Conservation (phyloP, 1,284 basidiomycete species). For the Tylopilus sp. region DNA sequence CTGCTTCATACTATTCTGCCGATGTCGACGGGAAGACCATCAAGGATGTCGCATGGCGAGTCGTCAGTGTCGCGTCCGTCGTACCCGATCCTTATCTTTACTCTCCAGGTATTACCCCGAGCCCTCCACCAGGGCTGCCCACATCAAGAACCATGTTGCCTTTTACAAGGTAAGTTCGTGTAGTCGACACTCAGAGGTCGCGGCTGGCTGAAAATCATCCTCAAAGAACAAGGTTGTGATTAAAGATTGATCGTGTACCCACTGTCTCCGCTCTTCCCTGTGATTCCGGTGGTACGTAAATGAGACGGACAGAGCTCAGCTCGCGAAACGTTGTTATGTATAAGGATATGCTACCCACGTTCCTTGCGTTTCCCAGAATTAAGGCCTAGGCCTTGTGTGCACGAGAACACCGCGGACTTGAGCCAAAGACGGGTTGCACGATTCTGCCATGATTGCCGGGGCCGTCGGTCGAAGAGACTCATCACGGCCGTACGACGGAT, state of each 20-base stretch:
- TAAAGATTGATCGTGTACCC: constrained; percentile 9
- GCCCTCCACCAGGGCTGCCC: constrained; percentile 47
- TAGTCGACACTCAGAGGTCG: not conserved
- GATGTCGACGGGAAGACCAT: constrained; percentile 45
- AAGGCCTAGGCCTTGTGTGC: not conserved
- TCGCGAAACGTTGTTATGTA: not conserved
- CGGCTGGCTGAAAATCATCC: not conserved
- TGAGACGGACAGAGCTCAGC: too few species aligned
- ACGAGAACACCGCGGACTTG: constrained; percentile 1
- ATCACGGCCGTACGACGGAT: not conserved
- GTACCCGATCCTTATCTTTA: constrained; percentile 1
- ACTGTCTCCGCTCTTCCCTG: not conserved
- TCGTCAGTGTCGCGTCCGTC: not conserved
- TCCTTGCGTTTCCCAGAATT: not conserved
- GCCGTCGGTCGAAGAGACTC: not conserved
- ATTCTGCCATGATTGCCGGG: not conserved
- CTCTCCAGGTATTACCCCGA: constrained; percentile 56
- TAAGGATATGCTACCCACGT: not conserved
- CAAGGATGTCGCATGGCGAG: constrained; percentile 61
- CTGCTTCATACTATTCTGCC: constrained; percentile 59
- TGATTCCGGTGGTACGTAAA: not conserved
- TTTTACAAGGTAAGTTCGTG: constrained; percentile 55
- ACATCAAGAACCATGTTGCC: constrained; percentile 58
- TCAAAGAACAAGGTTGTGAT: constrained; percentile 23
- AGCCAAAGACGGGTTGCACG: not conserved